Conservation (phyloP, 208 protist genomes). For the Wallacemonas sp. region DNA sequence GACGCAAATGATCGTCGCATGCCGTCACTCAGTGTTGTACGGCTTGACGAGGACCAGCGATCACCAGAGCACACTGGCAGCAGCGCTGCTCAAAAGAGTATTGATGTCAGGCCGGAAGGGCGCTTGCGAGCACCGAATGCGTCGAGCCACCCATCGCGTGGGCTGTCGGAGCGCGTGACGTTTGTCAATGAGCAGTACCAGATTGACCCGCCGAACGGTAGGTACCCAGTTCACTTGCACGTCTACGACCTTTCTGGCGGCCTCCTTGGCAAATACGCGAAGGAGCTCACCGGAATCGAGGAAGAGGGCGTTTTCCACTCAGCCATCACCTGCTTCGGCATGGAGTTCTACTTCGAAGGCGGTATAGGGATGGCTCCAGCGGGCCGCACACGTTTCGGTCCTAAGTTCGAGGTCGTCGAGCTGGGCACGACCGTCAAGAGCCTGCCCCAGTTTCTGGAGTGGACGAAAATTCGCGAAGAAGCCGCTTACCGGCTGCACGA, state of each 20-base stretch:
- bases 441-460: slow-evolving; percentile 55
- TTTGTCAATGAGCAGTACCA: slow-evolving; percentile 30
- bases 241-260: slow-evolving; percentile 92
- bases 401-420: slow-evolving; percentile 44
- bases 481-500: slow-evolving; percentile 50
- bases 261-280: slow-evolving; percentile 60
- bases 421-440: slow-evolving; percentile 55
- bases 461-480: slow-evolving; percentile 34
- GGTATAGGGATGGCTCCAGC: slow-evolving; percentile 58
- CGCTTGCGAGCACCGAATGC: background rate
- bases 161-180: slow-evolving; percentile 30
- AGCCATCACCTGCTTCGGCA: slow-evolving; percentile 87
- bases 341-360: slow-evolving; percentile 95
- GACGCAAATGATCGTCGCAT: background rate
- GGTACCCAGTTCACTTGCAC: slow-evolving; percentile 60
- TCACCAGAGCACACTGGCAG: too few relatives aligned
- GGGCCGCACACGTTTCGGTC: slow-evolving; percentile 85
- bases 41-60: background rate
- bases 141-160: slow-evolving; percentile 4
- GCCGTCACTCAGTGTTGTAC: background rate
- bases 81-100: too few relatives aligned
- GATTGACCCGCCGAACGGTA: background rate
- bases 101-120: background rate
- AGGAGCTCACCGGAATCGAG: slow-evolving; percentile 56
- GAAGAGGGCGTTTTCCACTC: slow-evolving; percentile 92